Evolutionary conservation across 345 rosid genomes (phyloP).

Genomic region (Hirschfeldia incana): DNA sequence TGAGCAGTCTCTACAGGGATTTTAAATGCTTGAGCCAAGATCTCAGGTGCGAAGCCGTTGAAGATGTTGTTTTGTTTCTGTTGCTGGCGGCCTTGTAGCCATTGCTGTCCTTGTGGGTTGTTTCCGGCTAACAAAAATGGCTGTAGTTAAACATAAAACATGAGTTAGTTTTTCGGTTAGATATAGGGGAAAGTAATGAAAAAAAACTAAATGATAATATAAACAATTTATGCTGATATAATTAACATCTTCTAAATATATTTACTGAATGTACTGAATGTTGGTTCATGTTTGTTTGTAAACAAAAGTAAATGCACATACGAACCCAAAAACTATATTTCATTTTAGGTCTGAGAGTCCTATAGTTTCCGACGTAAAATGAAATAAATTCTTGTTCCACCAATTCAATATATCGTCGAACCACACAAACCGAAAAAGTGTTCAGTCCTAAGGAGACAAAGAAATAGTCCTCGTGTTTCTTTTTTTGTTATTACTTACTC

Average conservation of each 20-base stretch:
- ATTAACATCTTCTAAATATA: no score
- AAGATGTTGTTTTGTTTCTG: constrained; percentile 52
- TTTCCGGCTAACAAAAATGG: constrained; percentile 59
- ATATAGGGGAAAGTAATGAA: no score
- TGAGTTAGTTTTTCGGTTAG: not conserved
- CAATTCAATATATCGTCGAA: no score
- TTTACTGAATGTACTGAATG: no score
- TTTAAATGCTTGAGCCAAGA: constrained; percentile 58
- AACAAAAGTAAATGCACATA: no score
- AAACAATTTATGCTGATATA: no score
- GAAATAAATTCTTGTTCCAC: no score
- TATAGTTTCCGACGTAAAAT: no score
- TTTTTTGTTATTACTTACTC: constrained; percentile 43
- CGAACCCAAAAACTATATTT: no score
- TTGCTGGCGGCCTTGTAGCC: constrained; percentile 29
- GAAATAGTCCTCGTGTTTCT: not conserved
- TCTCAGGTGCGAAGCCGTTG: constrained; percentile 46
- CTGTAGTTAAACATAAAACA: constrained; percentile 24
- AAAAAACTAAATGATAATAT: no score
- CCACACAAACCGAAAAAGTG: not conserved
- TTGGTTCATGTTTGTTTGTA: no score
- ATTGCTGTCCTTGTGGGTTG: constrained; percentile 44
- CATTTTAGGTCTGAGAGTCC: no score
- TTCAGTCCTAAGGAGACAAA: not conserved
- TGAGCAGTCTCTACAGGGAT: constrained; percentile 41